Conservation (phyloP, 129 eudicot species). For the Oenanthe sinensis region DNA sequence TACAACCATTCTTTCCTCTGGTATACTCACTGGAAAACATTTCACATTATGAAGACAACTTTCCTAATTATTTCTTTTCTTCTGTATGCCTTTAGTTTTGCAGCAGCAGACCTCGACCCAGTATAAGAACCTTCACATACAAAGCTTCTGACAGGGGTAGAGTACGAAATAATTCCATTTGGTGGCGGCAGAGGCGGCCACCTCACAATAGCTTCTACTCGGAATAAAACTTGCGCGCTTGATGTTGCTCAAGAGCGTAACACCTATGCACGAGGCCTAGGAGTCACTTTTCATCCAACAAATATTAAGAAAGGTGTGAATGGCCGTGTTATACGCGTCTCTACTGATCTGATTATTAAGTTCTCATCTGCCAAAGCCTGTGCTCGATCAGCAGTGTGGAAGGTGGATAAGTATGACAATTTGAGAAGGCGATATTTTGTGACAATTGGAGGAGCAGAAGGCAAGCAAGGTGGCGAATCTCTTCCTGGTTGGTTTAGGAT, state of each 20-base stretch:
- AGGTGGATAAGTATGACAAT: constrained; percentile 1
- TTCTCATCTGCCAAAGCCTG: neutral
- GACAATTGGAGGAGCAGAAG: constrained; percentile 5
- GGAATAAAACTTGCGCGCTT: constrained; percentile 28
- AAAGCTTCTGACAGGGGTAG: constrained; percentile 6
- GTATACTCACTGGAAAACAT: neutral
- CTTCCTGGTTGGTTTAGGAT: neutral
- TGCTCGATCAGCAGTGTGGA: neutral
- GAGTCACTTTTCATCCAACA: neutral
- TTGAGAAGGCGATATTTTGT: neutral
- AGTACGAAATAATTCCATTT: constrained; percentile 14
- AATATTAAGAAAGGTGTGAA: neutral
- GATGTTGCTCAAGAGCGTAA: neutral
- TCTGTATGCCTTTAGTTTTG: neutral
- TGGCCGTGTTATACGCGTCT: neutral
- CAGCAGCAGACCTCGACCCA: constrained; percentile 1
- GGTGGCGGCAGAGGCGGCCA: constrained; percentile 23
- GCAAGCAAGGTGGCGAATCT: neutral
- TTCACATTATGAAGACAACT: constrained; percentile 3
- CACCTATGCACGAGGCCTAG: neutral
- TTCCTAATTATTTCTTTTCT: constrained; percentile 6
- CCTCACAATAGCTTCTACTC: constrained; percentile 16
- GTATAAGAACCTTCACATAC: constrained; percentile 16
- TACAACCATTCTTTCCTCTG: neutral
- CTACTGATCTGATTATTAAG: neutral